These are phyloP conservation scores for Candida silvicultrix DNA, from an alignment of 805 yeast species.

Conservation along the genomic window DNA sequence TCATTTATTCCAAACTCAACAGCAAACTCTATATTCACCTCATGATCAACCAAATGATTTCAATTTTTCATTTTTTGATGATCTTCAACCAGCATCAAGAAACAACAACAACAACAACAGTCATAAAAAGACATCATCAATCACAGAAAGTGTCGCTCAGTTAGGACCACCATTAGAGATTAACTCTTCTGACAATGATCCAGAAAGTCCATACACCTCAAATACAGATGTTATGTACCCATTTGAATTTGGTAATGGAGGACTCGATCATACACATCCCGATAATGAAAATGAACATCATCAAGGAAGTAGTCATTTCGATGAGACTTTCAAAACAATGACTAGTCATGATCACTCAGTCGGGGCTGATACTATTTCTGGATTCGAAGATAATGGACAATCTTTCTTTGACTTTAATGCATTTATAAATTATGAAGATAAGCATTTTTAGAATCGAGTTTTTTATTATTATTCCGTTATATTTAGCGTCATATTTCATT, in stretches of 20 bases:
- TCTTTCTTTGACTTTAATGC: conserved; percentile 20
- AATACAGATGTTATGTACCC: conserved; percentile 1
- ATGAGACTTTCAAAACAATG: not conserved
- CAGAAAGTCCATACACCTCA: conserved; percentile 1
- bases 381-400: not conserved
- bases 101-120: not conserved
- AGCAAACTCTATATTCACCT: not conserved
- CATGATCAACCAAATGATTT: not conserved
- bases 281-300: not conserved
- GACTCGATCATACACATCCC: not conserved
- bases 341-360: not conserved
- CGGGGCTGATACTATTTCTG: not conserved
- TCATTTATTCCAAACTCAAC: not conserved
- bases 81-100: not conserved
- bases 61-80: conserved; percentile 3
- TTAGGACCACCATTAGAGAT: conserved; percentile 4
- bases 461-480: too few species aligned
- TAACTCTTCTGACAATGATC: conserved; percentile 1
- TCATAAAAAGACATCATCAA: conserved; percentile 1
- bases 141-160: conserved; percentile 1
- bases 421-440: conserved; percentile 13
- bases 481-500: not conserved
- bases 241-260: not conserved
- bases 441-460: not conserved
- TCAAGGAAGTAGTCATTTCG: not conserved